These are phyloP conservation scores for Trichoderma oligosporum DNA, from an alignment of 2,329 filamentous ascomycete genomes.

Conservation along the genomic window DNA sequence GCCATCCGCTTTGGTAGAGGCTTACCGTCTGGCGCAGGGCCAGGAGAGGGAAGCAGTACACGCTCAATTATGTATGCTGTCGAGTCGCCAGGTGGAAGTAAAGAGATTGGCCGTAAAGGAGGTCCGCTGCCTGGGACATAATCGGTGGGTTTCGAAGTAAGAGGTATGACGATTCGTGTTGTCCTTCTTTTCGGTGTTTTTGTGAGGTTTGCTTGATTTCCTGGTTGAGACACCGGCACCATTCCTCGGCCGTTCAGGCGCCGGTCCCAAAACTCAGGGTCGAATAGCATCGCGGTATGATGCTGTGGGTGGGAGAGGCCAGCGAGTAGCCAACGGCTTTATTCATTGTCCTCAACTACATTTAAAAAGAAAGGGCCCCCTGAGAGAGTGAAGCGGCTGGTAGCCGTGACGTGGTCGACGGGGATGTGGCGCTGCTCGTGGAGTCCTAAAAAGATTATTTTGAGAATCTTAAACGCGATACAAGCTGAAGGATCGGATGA, in stretches of 20 bases:
- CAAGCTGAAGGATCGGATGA: not conserved
- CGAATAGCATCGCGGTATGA: conserved; percentile 6
- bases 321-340: conserved; percentile 1
- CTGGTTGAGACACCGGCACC: not conserved
- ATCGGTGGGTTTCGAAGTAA: conserved; percentile 22
- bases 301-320: not conserved
- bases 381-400: not conserved
- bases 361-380: not conserved
- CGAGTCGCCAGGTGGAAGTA: conserved; percentile 48
- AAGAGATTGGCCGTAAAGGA: conserved; percentile 43
- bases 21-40: conserved; percentile 33
- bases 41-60: conserved; percentile 42
- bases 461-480: not conserved
- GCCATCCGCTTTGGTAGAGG: conserved; percentile 44
- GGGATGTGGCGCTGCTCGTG: not conserved
- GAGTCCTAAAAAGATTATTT: not conserved
- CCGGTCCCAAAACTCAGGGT: conserved; percentile 9
- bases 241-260: not conserved
- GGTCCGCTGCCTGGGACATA: conserved; percentile 49
- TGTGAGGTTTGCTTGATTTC: not conserved
- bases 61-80: conserved; percentile 56
- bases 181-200: not conserved
- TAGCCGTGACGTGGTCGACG: not conserved
- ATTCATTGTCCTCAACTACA: conserved; percentile 5
- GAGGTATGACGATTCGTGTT: conserved; percentile 14